phyloP scores from a whole-genome alignment of 2,329 filamentous ascomycete species.

The Sporothrix luriei region DNA sequence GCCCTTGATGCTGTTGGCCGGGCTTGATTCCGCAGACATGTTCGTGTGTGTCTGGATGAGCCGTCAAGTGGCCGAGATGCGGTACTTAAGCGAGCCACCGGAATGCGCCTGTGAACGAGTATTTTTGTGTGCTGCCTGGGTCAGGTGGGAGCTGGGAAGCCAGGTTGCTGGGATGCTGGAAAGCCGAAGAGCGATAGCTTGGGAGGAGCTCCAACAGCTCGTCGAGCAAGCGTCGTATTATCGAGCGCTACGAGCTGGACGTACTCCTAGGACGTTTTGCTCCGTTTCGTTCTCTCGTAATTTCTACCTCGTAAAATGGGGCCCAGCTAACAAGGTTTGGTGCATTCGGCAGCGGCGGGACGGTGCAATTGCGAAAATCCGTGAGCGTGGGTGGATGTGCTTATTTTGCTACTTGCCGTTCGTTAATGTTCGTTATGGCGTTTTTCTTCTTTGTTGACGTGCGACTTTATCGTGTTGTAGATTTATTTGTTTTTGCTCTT shows the following conservation, averaged over 20 bases:
- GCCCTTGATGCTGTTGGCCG: constrained; percentile 24
- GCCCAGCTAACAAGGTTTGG: constrained; percentile 17
- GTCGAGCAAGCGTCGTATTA: background rate
- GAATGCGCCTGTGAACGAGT: no score
- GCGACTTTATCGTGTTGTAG: background rate
- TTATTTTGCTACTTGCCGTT: constrained; percentile 11
- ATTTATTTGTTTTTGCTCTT: background rate
- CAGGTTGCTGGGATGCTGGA: no score
- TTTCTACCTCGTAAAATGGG: constrained; percentile 16
- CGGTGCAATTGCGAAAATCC: constrained; percentile 21
- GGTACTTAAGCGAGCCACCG: background rate
- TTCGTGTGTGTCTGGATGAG: background rate
- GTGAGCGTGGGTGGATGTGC: constrained; percentile 1
- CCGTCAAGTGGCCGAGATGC: constrained; percentile 15
- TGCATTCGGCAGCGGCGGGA: constrained; percentile 18
- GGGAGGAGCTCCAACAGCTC: constrained; percentile 11
- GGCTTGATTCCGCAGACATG: constrained; percentile 14
- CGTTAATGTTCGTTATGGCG: constrained; percentile 6
- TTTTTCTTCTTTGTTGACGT: background rate
- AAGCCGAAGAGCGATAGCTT: background rate
- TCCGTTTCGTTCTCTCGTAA: background rate
- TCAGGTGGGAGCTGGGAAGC: background rate
- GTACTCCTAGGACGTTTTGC: background rate
- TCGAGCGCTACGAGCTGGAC: constrained; percentile 2
- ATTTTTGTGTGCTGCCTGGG: constrained; percentile 1